These are phyloP conservation scores for Dysphania ambrosioides DNA, from an alignment of 148 eudicot genomes.

Conservation along the genomic window DNA sequence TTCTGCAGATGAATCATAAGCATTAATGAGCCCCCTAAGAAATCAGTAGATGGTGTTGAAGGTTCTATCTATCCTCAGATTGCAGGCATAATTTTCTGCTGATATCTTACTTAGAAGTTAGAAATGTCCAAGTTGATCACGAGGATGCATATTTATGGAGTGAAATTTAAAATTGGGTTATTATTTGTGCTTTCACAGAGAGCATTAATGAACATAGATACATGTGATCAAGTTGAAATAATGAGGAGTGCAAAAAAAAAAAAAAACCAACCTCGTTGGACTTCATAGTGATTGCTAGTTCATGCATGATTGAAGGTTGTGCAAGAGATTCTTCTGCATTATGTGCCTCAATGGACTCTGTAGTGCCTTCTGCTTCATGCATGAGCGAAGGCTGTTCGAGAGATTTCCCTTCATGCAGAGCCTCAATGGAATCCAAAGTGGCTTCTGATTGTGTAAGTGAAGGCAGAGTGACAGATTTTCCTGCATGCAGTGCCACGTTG, in stretches of 20 bases:
- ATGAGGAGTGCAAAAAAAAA: no score
- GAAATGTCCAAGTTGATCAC: not conserved
- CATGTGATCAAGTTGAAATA: not conserved
- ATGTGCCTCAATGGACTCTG: conserved; percentile 1
- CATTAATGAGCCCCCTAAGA: no score
- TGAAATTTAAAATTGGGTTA: not conserved
- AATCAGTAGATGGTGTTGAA: not conserved
- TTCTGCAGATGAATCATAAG: no score
- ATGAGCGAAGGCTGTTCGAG: conserved; percentile 8
- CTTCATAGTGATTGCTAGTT: not conserved
- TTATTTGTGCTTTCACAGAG: not conserved
- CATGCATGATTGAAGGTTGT: conserved; percentile 12
- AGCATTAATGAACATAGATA: not conserved
- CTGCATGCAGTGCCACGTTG: no score
- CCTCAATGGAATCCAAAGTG: conserved; percentile 12
- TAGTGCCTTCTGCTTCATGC: conserved; percentile 5
- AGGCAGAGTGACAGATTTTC: no score
- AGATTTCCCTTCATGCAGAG: conserved; percentile 4
- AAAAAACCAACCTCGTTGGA: conserved; percentile 17
- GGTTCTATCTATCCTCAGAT: not conserved
- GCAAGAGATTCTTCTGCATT: conserved; percentile 9
- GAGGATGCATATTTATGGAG: not conserved
- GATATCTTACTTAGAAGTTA: not conserved
- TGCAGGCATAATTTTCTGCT: not conserved
- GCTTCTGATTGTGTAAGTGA: no score